Conservation (phyloP, 2,329 filamentous ascomycete species). For the Penicillium sp. region DNA sequence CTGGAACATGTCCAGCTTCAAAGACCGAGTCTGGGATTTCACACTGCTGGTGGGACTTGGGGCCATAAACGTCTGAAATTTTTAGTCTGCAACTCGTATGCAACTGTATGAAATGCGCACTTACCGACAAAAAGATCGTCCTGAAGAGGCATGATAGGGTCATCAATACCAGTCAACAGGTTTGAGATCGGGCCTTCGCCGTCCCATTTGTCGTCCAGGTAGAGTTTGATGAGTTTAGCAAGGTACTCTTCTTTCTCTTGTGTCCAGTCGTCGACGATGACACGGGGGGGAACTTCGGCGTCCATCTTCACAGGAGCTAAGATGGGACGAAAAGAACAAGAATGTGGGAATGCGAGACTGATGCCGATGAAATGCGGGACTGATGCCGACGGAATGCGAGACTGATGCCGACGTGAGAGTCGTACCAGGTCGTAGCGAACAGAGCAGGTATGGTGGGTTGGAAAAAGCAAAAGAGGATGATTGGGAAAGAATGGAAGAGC, state of each 20-base stretch:
- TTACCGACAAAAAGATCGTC: background rate
- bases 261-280: background rate
- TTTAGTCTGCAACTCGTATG: background rate
- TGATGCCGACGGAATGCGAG: too few relatives aligned
- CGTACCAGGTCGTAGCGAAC: background rate
- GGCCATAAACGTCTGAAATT: background rate
- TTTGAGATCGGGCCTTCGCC: background rate
- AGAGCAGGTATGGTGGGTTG: background rate
- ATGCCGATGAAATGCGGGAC: too few relatives aligned
- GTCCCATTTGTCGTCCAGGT: background rate
- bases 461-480: background rate
- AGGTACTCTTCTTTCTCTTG: background rate
- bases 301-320: background rate
- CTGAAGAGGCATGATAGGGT: background rate
- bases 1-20: background rate
- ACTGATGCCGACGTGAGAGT: too few relatives aligned
- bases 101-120: background rate
- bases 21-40: background rate
- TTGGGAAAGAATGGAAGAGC: too few relatives aligned
- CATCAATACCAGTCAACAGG: background rate
- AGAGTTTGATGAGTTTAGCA: background rate
- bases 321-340: background rate
- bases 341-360: background rate
- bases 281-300: background rate
- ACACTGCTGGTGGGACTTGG: background rate